Base-by-base conservation (phyloP, 2,329 filamentous ascomycete species). In the Podosphaera leucotricha region DNA sequence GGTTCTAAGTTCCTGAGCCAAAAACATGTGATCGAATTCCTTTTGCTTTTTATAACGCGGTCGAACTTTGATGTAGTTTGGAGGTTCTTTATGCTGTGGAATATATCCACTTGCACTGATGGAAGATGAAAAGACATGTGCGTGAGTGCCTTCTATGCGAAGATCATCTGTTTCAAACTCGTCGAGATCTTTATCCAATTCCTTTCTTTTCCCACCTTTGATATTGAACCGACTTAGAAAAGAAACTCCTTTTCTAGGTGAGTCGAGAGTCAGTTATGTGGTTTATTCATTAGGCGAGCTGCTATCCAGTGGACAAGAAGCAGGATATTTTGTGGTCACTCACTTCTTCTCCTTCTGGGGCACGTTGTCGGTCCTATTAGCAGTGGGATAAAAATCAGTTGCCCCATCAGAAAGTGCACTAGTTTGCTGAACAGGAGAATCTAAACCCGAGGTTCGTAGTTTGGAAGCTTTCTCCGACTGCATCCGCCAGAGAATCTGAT, bases 1-100 rank as follows among this genome's bases (percentile, higher is more conserved):
- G n/a, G 76, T 71, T 28, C 68, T 66, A n/a, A 95, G 64, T 59
- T 95, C 81, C 61, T 98, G 90, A 2, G 90, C 86, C 2, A 95
- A 70, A 57, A 98, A 98, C 46, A 93, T 66, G 40, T 77, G 77
- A 57, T 90, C 76, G 56, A 95, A 94, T 44, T 87, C 80, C 52
- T 75, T 76, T 19, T 70, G 66, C 55, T 80, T 85, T 61, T 92
- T 93, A 60, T 85, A 75, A 56, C 83, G 77, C 1, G 78, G 65
- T 50, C 78, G 75, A 47, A 93, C 79, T 50, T 84, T 83, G 54
- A 95, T 90, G 56, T 95, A 95, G 21, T 82, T 75, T 2, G 86
- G 84, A 2, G 87, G 86, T 44, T 86, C 82, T 50, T 90, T 90
- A 56, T 92, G 78, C 49, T 78, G 75, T 6, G 90, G 87, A 45